Percentiles rank a stretch among this genome's conserved stretches.
phyloP scores from a whole-genome alignment of 2,329 filamentous ascomycete species.

The Colletotrichum salicis region DNA sequence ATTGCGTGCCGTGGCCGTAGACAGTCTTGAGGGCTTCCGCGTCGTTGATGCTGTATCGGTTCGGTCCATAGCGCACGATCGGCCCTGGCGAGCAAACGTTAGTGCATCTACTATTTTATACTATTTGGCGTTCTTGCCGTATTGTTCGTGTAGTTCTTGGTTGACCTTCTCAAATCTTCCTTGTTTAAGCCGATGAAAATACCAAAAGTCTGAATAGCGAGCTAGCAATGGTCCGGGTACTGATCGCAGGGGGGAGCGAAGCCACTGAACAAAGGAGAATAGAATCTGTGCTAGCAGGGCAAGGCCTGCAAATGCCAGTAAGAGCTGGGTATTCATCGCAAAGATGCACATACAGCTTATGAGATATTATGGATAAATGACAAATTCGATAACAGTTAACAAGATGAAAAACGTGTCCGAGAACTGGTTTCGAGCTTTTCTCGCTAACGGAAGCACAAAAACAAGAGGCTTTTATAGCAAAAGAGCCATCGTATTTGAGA shows the following conservation, averaged over 20 bases:
- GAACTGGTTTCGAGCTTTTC: background rate
- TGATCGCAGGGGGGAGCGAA: conserved; percentile 39
- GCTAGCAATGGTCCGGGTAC: conserved; percentile 43
- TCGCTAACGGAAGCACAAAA: background rate
- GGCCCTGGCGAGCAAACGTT: conserved; percentile 39
- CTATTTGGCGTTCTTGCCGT: conserved; percentile 38
- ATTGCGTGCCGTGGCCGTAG: conserved; percentile 44
- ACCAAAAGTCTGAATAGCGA: conserved; percentile 44
- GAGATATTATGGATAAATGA: background rate
- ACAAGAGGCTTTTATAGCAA: background rate
- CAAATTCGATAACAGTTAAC: background rate
- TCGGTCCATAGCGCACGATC: conserved; percentile 59
- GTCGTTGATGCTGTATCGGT: conserved; percentile 58
- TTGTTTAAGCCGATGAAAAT: conserved; percentile 38
- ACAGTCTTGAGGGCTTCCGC: conserved; percentile 51
- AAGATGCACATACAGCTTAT: background rate
- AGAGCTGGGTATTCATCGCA: background rate
- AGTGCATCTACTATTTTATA: background rate
- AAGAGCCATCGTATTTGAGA: too few relatives aligned
- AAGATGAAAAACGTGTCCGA: background rate
- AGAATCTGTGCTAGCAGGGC: background rate
- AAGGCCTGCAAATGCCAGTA: background rate
- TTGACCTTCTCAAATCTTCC: conserved; percentile 44
- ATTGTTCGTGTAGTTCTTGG: conserved; percentile 42
- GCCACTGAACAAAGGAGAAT: background rate